phyloP scores from a whole-genome alignment of 1,139 yeast genomes.

The Pichia sp. region DNA sequence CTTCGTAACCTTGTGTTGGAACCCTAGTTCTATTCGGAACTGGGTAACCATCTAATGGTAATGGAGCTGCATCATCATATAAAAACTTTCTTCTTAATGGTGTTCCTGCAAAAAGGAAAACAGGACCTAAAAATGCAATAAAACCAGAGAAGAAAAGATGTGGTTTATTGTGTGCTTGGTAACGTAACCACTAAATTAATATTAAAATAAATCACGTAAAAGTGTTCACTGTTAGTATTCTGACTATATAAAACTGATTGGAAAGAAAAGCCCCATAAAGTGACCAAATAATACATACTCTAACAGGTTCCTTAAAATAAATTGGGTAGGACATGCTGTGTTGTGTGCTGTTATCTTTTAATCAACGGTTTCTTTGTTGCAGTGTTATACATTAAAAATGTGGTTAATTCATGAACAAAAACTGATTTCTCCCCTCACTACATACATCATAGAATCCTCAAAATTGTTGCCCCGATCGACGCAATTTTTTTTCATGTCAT shows the following conservation, averaged over 20 bases:
- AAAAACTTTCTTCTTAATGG: slow-evolving; percentile 68
- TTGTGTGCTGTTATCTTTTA: background rate
- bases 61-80: slow-evolving; percentile 60
- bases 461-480: too few relatives aligned
- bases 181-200: slow-evolving; percentile 51
- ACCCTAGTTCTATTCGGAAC: slow-evolving; percentile 55
- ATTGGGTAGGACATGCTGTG: slow-evolving; percentile 38
- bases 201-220: background rate
- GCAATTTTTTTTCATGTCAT: too few relatives aligned
- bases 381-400: too few relatives aligned
- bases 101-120: slow-evolving; percentile 50
- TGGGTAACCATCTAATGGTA: slow-evolving; percentile 64
- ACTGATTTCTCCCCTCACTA: too few relatives aligned
- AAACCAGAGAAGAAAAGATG: slow-evolving; percentile 67
- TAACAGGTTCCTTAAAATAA: slow-evolving; percentile 56
- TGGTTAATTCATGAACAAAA: background rate
- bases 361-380: background rate
- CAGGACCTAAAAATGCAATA: slow-evolving; percentile 65
- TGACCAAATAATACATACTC: slow-evolving; percentile 38
- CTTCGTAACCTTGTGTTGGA: slow-evolving; percentile 51
- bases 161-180: slow-evolving; percentile 74
- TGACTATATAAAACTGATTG: too few relatives aligned
- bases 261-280: background rate
- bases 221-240: too few relatives aligned
- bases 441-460: too few relatives aligned